Base-by-base conservation (phyloP, 805 yeast genomes). In the Starmerella sirachaensis region DNA sequence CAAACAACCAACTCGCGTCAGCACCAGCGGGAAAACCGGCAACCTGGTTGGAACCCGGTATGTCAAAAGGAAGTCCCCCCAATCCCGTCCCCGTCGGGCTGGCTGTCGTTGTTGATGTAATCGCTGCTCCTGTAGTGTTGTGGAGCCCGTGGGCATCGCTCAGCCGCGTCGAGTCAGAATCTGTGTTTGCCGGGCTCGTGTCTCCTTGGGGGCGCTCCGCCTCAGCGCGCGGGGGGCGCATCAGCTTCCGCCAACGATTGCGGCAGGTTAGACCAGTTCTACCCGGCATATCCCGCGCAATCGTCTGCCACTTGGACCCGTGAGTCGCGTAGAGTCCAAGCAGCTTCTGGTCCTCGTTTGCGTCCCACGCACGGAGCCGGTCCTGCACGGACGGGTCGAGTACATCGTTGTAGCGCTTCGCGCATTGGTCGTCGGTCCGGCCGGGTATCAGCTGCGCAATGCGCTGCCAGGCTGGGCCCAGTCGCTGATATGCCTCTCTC, bases 371-470 rank as follows among this genome's bases (percentile, higher is more conserved):
- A 48, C 83, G 68, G 31, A 84, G 63, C 38, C 95, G 61, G 47
- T 79, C 84, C 42, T 74, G 74, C 8, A 85, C 79, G 19, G 64
- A 66, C 5, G 96, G 95, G 50, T 83, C 91, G 41, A 86, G 58
- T 2, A 84, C 94, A 52, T 86, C 96, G 12, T 77, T 74, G 55
- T 82, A 86, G 50, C 96, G 63, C 53, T 86, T 86, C 2, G 94
- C 82, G 63, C 97, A 86, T 61, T 86, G 96, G 57, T 85, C 95
- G 52, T 85, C 94, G 0, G 93, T 86, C 54, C 96, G 66, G 5
- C 94, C 93, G 3, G 73, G 71, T 10, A 86, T 79, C 37, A 71
- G 76, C 35, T 66, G 60, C 0, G 94, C 75, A 9, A 86, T 85
- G 50, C 77, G 77, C 45, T 80, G 81, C 96, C 96, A 86, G 21